A percentile compares a stretch with the other conserved stretches of the same genome.
phyloP scores from a whole-genome alignment of 2,329 filamentous ascomycete genomes.

The Arthrobotrys entomopaga region DNA sequence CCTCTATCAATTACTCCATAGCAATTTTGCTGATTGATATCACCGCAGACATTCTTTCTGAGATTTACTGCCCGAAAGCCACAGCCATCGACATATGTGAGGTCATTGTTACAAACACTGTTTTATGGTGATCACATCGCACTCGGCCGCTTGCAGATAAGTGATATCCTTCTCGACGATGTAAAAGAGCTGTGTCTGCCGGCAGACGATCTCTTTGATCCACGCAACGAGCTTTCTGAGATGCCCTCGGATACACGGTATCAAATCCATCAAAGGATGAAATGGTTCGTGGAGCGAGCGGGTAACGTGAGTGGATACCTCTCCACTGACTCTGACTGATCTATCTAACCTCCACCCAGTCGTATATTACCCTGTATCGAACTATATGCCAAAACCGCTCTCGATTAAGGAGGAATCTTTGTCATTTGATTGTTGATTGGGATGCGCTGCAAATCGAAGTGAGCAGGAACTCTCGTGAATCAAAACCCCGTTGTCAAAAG shows the following conservation, averaged over 20 bases:
- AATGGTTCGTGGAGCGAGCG: constrained; percentile 70
- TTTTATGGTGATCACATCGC: constrained; percentile 78
- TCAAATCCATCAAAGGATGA: constrained; percentile 77
- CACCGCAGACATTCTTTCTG: constrained; percentile 57
- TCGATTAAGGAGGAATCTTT: constrained; percentile 86
- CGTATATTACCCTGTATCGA: constrained; percentile 84
- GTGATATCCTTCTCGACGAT: constrained; percentile 82
- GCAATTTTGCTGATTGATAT: constrained; percentile 14
- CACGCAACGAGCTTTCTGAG: constrained; percentile 79
- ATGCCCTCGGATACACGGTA: constrained; percentile 77
- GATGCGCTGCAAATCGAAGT: constrained; percentile 84
- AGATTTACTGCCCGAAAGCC: constrained; percentile 69
- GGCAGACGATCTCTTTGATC: constrained; percentile 75
- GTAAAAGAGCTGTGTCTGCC: constrained; percentile 81
- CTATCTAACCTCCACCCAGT: constrained; percentile 63
- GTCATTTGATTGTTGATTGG: constrained; percentile 83
- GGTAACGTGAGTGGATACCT: constrained; percentile 62
- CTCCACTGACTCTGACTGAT: neutral
- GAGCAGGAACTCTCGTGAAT: constrained; percentile 47
- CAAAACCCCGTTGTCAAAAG: neutral
- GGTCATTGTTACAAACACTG: constrained; percentile 79
- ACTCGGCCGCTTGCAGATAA: constrained; percentile 74
- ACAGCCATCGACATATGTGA: constrained; percentile 83
- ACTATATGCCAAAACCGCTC: constrained; percentile 90
- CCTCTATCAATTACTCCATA: neutral